phyloP scores from a whole-genome alignment of 345 rosid species.

The Alliaria petiolata region DNA sequence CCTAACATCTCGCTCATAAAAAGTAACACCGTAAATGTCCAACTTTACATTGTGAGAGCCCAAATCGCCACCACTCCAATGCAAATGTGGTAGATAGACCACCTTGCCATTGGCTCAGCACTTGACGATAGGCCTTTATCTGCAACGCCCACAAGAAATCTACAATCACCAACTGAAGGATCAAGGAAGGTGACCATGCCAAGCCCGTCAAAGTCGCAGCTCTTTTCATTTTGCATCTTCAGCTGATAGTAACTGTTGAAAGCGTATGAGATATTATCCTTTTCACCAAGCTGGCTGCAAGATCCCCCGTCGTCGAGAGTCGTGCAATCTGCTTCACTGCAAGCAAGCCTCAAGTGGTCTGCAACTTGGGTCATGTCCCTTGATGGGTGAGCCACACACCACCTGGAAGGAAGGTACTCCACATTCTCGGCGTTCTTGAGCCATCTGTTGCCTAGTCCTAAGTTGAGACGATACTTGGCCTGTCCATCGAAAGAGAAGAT shows the following conservation, averaged over 20 bases:
- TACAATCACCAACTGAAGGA: constrained; percentile 85
- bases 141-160: constrained; percentile 88
- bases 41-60: constrained; percentile 38
- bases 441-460: constrained; percentile 64
- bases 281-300: constrained; percentile 75
- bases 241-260: constrained; percentile 96
- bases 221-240: constrained; percentile 69
- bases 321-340: constrained; percentile 85
- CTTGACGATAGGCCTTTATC: constrained; percentile 41
- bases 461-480: constrained; percentile 79
- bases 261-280: constrained; percentile 84
- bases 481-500: constrained; percentile 96
- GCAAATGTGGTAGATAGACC: constrained; percentile 34
- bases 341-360: constrained; percentile 76
- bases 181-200: constrained; percentile 85
- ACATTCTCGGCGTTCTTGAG: constrained; percentile 70
- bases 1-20: constrained; percentile 25
- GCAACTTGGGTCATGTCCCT: constrained; percentile 58
- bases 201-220: constrained; percentile 89
- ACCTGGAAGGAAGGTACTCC: constrained; percentile 79
- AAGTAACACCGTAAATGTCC: constrained; percentile 37
- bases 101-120: constrained; percentile 23
- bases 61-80: constrained; percentile 37
- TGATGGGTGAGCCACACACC: constrained; percentile 88
- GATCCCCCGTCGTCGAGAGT: constrained; percentile 86